Conservation (phyloP, 2,329 filamentous ascomycete species). For the Trichoderma gracile region DNA sequence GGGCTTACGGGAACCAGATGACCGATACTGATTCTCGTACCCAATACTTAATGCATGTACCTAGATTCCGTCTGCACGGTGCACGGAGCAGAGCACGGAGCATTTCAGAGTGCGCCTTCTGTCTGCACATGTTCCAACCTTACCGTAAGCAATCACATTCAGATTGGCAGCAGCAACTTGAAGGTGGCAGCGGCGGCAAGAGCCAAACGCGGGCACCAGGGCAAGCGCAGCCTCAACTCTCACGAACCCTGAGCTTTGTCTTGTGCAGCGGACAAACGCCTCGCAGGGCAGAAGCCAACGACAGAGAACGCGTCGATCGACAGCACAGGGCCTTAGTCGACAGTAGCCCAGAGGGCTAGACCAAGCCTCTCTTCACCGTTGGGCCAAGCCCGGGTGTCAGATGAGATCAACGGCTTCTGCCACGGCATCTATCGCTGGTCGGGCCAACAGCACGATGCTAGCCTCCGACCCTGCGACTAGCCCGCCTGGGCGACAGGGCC, state of each 20-base stretch:
- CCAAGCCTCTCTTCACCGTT: too few relatives aligned
- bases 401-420: background rate
- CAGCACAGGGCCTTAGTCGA: background rate
- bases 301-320: conserved; percentile 6
- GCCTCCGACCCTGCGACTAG: background rate
- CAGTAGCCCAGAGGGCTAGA: background rate
- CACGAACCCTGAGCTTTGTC: background rate
- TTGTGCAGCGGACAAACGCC: background rate
- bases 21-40: too few relatives aligned
- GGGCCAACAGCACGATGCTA: conserved; percentile 10
- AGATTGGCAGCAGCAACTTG: background rate
- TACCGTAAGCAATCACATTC: background rate
- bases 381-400: background rate
- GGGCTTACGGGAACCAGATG: too few relatives aligned
- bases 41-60: too few relatives aligned
- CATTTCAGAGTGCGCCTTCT: too few relatives aligned
- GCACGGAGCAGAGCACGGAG: too few relatives aligned
- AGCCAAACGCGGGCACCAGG: conserved; percentile 18
- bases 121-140: background rate
- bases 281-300: background rate
- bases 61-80: too few relatives aligned
- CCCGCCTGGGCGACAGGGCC: conserved; percentile 11
- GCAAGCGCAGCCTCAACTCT: conserved; percentile 14
- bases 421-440: background rate
- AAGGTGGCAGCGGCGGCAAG: conserved; percentile 16